These are phyloP conservation scores for Fusarium compactum DNA, from an alignment of 2,329 filamentous ascomycete species.

Conservation along the genomic window DNA sequence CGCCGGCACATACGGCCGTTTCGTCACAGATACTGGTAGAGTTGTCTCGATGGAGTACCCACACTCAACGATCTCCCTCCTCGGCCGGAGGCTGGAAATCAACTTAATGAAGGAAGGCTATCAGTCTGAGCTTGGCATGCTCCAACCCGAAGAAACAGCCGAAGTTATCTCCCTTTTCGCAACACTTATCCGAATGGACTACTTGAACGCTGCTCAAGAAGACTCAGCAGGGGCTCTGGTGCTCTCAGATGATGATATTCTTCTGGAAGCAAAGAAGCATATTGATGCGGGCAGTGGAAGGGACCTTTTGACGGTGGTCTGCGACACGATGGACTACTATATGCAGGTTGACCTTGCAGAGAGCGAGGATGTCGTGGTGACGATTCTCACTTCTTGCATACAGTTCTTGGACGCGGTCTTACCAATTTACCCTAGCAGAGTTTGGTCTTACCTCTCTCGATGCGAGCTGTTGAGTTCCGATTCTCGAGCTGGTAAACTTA, in stretches of 20 bases:
- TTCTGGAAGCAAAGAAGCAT: conserved; percentile 68
- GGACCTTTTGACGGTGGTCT: conserved; percentile 85
- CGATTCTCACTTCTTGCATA: conserved; percentile 76
- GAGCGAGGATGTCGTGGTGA: conserved; percentile 73
- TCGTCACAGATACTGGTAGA: conserved; percentile 82
- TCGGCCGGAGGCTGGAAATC: conserved; percentile 81
- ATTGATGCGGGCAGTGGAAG: conserved; percentile 63
- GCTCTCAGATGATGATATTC: conserved; percentile 56
- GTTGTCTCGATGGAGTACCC: conserved; percentile 81
- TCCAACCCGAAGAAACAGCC: conserved; percentile 72
- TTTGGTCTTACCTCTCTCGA: conserved; percentile 90
- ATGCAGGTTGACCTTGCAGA: conserved; percentile 68
- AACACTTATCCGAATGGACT: conserved; percentile 71
- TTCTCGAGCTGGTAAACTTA: conserved; percentile 80
- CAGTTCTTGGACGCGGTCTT: conserved; percentile 83
- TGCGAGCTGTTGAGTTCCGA: conserved; percentile 84
- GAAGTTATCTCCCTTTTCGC: conserved; percentile 82
- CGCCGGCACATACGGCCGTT: conserved; percentile 73
- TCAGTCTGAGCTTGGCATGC: conserved; percentile 63
- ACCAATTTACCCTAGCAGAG: conserved; percentile 79
- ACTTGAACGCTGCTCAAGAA: conserved; percentile 52
- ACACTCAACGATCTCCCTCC: conserved; percentile 83
- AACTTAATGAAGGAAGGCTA: conserved; percentile 70
- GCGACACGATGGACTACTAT: conserved; percentile 83
- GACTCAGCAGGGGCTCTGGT: conserved; percentile 50